Evolutionary conservation across 2,329 filamentous ascomycete species (phyloP).

Genomic region (Calonectria naviculata): DNA sequence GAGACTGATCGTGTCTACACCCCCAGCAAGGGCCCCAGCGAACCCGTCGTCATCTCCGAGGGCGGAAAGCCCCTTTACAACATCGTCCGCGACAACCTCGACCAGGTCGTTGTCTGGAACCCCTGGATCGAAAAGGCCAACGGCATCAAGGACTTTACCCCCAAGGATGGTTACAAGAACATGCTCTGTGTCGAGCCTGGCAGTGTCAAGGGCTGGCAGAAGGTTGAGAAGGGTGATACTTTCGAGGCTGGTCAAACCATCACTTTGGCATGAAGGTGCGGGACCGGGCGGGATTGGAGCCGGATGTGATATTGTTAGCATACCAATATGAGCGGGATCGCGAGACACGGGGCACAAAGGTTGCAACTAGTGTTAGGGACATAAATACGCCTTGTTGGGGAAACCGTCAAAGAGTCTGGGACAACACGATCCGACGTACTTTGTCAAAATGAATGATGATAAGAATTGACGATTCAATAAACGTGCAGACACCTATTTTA

Average conservation of each 20-base stretch:
- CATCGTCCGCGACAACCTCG: constrained; percentile 84
- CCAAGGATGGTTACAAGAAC: constrained; percentile 89
- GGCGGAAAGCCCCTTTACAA: constrained; percentile 74
- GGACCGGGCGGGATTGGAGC: not conserved
- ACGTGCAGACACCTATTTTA: not conserved
- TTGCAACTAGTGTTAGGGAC: not conserved
- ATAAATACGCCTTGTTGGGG: not conserved
- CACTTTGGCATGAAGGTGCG: constrained; percentile 44
- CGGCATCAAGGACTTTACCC: constrained; percentile 86
- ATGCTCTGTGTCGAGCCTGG: constrained; percentile 98
- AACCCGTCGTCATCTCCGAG: constrained; percentile 70
- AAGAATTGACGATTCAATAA: constrained; percentile 21
- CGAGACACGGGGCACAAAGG: not conserved
- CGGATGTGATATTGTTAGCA: constrained; percentile 7
- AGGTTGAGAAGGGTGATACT: constrained; percentile 81
- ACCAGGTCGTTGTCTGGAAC: constrained; percentile 96
- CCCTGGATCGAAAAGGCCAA: constrained; percentile 90
- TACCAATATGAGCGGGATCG: not conserved
- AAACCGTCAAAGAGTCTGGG: not conserved
- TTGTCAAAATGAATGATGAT: constrained; percentile 14
- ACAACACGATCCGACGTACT: not conserved
- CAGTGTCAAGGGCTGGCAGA: constrained; percentile 83
- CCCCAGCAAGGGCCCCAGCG: constrained; percentile 69
- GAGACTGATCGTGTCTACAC: constrained; percentile 94
- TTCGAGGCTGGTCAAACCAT: constrained; percentile 73